phyloP scores from a whole-genome alignment of 345 rosid species.

The Euphorbia pulcherrima region DNA sequence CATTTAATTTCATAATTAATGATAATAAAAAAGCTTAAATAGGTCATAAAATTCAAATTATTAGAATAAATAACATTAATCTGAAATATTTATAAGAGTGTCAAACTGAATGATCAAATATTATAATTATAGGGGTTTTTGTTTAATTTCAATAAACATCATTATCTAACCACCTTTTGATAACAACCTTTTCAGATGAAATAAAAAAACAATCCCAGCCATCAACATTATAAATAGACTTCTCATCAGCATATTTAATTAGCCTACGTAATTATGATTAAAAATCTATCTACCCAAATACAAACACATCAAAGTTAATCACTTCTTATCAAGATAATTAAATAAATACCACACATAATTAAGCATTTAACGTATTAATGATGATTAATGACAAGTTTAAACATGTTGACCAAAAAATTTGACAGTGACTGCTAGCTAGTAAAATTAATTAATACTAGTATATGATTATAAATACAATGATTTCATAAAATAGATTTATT shows the following conservation, averaged over 20 bases:
- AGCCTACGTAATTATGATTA: too few relatives aligned
- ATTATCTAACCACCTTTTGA: conserved; percentile 44
- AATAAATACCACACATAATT: conserved; percentile 12
- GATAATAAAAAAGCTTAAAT: too few relatives aligned
- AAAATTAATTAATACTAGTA: not conserved
- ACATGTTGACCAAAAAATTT: conserved; percentile 27
- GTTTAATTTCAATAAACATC: conserved; percentile 43
- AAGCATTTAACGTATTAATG: not conserved
- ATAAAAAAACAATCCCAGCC: conserved; percentile 20
- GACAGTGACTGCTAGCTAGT: conserved; percentile 17
- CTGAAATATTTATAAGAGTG: too few relatives aligned
- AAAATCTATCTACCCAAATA: not conserved
- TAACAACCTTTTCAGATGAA: conserved; percentile 35
- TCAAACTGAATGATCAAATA: too few relatives aligned
- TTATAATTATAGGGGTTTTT: conserved; percentile 29
- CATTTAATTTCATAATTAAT: too few relatives aligned
- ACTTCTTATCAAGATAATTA: too few relatives aligned
- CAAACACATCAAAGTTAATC: not conserved
- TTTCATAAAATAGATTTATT: not conserved
- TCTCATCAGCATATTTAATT: conserved; percentile 14
- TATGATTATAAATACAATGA: not conserved
- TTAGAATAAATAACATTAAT: too few relatives aligned
- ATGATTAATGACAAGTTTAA: not conserved
- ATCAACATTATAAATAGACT: conserved; percentile 29
- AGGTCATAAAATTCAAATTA: too few relatives aligned